Base-by-base conservation (phyloP, 2,329 filamentous ascomycete genomes). In the Pseudopyricularia cyperi region DNA sequence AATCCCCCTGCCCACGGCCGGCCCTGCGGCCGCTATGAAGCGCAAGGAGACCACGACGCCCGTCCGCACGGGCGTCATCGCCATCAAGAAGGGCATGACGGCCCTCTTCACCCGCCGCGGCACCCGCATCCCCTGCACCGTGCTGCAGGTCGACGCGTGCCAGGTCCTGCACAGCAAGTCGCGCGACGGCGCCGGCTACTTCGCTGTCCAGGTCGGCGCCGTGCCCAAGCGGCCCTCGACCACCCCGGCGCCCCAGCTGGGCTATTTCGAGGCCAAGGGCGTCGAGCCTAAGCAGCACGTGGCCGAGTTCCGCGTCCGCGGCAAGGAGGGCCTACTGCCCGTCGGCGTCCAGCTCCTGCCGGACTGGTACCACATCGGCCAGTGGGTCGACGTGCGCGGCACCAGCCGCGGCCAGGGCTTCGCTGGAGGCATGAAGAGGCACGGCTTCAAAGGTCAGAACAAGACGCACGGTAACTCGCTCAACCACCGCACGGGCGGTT, bases 341-440 rank as follows among this genome's bases (percentile, higher is more conserved):
- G 76, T 96, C 24, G 93, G 93, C 42, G 74, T 83, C 60, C 73
- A 78, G 60, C 79, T 98, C 58, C 76, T 79, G 55, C 88, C 93
- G n/a, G 83, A 87, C 62, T 95, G 93, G 87, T 97, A 97, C 71
- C 76, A 83, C 61, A 79, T 84, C 63, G 93, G 93, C 17, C 89
- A 96, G 70, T 94, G 82, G 68, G 85, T 98, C 55, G 93, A 98
- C 71, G 83, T 89, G 52, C 78, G 83, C 61, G 84, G 82, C 48
- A 80, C 85, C 63, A 85, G 82, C 60, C 80, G 87, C 64, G 93
- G 93, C 51, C 91, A 89, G 79, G 93, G 93, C 7, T 98, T 96
- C 66, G 88, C 86, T 9, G 93, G 93, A 77, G 93, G 88, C 59
- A 98, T 98, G 93, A 98, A 98, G 81, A 79, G 87, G 60, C 87